Evolutionary conservation across 768 basidiomycete species (phyloP).

Genomic region (Omphalotus guepiniiformis): DNA sequence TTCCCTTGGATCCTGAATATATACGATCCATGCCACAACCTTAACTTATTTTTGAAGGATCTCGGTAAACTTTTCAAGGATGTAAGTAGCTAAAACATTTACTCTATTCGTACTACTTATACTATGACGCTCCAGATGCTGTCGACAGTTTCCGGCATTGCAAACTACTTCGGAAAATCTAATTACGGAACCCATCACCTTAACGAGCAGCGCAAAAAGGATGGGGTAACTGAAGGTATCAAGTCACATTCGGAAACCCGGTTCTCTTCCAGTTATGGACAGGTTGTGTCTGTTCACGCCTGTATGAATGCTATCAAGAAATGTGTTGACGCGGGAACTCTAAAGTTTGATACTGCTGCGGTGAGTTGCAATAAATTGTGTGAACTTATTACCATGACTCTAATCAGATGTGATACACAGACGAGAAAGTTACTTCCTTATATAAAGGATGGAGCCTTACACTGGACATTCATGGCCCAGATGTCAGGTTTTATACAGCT

Average conservation of each 20-base stretch:
- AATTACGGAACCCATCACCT: slow-evolving; percentile 24
- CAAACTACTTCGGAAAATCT: slow-evolving; percentile 24
- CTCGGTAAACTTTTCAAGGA: slow-evolving; percentile 25
- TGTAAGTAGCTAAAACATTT: slow-evolving; percentile 11
- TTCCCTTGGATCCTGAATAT: slow-evolving; percentile 26
- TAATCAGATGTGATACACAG: not conserved
- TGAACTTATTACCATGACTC: not conserved
- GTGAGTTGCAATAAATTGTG: slow-evolving; percentile 12
- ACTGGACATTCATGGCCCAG: slow-evolving; percentile 12
- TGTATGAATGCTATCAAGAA: slow-evolving; percentile 21
- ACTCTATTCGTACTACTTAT: not conserved
- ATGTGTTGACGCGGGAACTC: slow-evolving; percentile 9
- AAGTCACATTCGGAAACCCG: slow-evolving; percentile 22
- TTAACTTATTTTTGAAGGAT: slow-evolving; percentile 26
- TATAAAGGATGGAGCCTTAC: not conserved
- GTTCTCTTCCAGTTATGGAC: slow-evolving; percentile 21
- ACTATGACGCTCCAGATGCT: slow-evolving; percentile 14
- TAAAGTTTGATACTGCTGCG: slow-evolving; percentile 21
- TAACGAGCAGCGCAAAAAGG: slow-evolving; percentile 13
- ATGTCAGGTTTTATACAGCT: slow-evolving; percentile 17
- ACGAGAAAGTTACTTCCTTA: not conserved
- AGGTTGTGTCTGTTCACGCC: slow-evolving; percentile 16
- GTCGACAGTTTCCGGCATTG: slow-evolving; percentile 15
- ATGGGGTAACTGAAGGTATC: slow-evolving; percentile 17
- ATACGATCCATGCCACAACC: slow-evolving; percentile 27